A percentile compares a stretch with the other conserved stretches of the same genome.
phyloP scores from a whole-genome alignment of 2,329 filamentous ascomycete species.

The Aspergillus tanneri region DNA sequence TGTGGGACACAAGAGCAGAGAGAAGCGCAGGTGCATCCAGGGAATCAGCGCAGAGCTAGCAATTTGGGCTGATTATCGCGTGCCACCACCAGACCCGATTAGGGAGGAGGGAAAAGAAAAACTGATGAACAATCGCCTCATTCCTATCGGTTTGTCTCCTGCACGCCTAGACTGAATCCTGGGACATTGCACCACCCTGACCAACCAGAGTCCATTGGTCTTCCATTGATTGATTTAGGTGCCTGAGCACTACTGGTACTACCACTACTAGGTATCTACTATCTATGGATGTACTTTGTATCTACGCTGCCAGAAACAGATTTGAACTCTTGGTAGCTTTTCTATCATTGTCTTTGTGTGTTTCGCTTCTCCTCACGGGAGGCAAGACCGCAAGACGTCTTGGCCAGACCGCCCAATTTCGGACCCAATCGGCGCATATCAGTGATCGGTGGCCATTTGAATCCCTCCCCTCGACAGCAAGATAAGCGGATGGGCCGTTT shows the following conservation, averaged over 20 bases:
- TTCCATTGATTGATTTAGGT: too few species aligned
- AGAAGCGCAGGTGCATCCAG: not conserved
- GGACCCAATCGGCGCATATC: too few species aligned
- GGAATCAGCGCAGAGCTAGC: not conserved
- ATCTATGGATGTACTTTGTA: too few species aligned
- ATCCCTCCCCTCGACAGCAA: not conserved
- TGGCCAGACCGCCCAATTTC: too few species aligned
- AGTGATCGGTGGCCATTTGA: not conserved
- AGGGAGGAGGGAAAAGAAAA: not conserved
- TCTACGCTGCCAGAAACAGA: too few species aligned
- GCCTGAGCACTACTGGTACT: too few species aligned
- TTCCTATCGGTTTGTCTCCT: not conserved
- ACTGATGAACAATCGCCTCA: slow-evolving; percentile 5
- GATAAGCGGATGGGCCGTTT: not conserved
- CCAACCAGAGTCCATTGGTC: not conserved
- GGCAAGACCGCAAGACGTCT: not conserved
- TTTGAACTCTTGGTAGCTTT: too few species aligned
- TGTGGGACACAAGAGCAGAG: not conserved
- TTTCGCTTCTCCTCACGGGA: not conserved
- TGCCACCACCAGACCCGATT: not conserved
- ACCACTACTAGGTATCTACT: too few species aligned
- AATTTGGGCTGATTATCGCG: slow-evolving; percentile 9
- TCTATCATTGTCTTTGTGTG: not conserved
- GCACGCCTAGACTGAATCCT: not conserved
- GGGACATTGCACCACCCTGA: not conserved